phyloP scores from a whole-genome alignment of 139 green algal genomes.

The Coelastrella sp. region DNA sequence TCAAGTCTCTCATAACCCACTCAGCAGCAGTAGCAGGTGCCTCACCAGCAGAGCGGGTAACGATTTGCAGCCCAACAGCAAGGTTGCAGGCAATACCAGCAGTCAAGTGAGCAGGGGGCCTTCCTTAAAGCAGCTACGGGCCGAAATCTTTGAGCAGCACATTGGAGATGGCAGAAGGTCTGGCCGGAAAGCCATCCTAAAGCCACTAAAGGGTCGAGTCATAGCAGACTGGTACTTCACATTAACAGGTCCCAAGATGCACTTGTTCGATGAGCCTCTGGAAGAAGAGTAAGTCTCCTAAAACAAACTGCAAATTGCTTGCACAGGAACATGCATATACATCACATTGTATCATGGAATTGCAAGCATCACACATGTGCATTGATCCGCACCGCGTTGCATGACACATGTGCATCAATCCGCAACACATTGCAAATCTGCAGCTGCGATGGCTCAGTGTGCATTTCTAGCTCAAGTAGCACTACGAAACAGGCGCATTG shows the following conservation, averaged over 20 bases:
- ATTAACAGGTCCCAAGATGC: constrained; percentile 1
- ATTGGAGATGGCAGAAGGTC: constrained; percentile 36
- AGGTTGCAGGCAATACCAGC: not conserved
- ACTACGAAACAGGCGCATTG: no score
- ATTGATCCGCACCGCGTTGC: no score
- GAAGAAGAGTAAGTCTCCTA: constrained; percentile 45
- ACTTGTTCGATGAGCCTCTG: constrained; percentile 31
- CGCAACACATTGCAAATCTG: not conserved
- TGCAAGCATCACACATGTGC: no score
- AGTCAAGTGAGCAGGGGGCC: not conserved
- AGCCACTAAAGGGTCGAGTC: constrained; percentile 11
- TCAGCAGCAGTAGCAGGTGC: constrained; percentile 20
- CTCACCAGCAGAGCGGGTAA: not conserved
- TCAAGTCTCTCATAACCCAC: no score
- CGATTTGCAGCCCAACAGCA: no score
- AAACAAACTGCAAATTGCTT: no score
- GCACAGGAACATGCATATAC: no score
- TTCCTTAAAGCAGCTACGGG: not conserved
- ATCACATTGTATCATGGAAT: no score
- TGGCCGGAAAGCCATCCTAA: constrained; percentile 28
- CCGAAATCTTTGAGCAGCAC: constrained; percentile 39
- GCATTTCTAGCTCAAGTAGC: not conserved
- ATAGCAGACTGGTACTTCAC: constrained; percentile 45
- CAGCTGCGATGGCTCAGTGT: not conserved
- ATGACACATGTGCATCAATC: not conserved